Base-by-base conservation (phyloP, 73 alveolate genomes). In the Paramecium sexaurelia region DNA sequence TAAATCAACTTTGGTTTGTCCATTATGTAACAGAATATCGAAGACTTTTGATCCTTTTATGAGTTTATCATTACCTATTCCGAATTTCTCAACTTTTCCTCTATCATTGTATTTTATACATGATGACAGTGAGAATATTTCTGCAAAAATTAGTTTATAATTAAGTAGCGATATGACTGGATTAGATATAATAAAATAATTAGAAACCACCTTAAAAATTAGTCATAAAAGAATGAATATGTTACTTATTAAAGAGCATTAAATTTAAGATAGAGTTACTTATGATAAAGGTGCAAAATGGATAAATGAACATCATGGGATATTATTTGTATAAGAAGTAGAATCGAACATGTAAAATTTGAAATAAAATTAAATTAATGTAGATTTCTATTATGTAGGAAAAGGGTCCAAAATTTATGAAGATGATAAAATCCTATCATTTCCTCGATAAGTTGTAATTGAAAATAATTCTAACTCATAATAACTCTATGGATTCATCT, bases 21-120 rank as follows among this genome's bases (percentile, higher is more conserved):
- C 97, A 5, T 56, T 93, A 17, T 96, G 99, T 85, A 94, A 91
- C 3, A 91, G 93, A 83, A 68, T 94, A 32, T 92, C 95, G 19
- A 95, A 94, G 37, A 95, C 97, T 56, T 96, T 95, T 87, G 99
- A 96, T 85, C 96, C 97, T 5, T 96, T 94, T 90, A 92, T 93
- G 96, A 87, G 95, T 51, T 93, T 95, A 78, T 86, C 93, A 29
- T 56, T 86, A n/a, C 93, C 93, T 7, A 67, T 86, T 17, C 93
- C 93, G 6, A 86, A 41, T 61, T 55, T 57, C 19, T 61, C 29
- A 1, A 11, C 57, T 17, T 55, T 37, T 33, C 27, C 37, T 1
- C 11, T 27, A 15, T 36, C 11, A 0, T 37, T 86, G 36, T 86
- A 86, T 19, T 36, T 86, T 66, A 37, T 86, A 26, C 37, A 56